Percentiles rank a stretch among this genome's conserved stretches.
phyloP scores from a whole-genome alignment of 768 basidiomycete species.

The Lentinula sp. region DNA sequence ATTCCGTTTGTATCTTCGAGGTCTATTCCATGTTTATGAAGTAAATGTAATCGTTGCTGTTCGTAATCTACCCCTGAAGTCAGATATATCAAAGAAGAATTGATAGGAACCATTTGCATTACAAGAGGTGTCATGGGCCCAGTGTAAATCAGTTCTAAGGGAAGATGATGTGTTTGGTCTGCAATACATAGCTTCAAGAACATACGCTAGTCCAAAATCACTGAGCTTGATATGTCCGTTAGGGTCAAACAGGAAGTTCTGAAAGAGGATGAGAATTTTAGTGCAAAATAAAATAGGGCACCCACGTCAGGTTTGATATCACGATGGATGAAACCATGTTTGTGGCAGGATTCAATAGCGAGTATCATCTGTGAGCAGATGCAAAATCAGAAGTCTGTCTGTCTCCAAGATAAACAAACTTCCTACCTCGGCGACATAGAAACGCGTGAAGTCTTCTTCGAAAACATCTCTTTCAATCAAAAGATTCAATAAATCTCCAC shows the following conservation, averaged over 20 bases:
- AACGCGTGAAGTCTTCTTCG: conserved; percentile 85
- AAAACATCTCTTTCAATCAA: conserved; percentile 90
- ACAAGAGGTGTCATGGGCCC: conserved; percentile 97
- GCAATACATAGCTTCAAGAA: conserved; percentile 17
- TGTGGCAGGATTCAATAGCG: conserved; percentile 89
- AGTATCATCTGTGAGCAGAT: conserved; percentile 73
- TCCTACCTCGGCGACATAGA: conserved; percentile 89
- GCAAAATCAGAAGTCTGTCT: conserved; percentile 2
- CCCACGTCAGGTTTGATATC: conserved; percentile 94
- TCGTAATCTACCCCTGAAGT: conserved; percentile 68
- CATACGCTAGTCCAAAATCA: conserved; percentile 94
- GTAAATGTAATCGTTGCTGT: conserved; percentile 80
- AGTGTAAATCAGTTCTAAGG: conserved; percentile 82
- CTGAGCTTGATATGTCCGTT: conserved; percentile 91
- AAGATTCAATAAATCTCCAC: conserved; percentile 93
- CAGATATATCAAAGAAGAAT: neutral
- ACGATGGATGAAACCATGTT: conserved; percentile 93
- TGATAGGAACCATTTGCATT: conserved; percentile 18
- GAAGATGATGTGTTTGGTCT: conserved; percentile 6
- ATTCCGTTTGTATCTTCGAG: conserved; percentile 71
- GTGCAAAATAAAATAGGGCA: conserved; percentile 14
- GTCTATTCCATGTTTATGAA: conserved; percentile 93
- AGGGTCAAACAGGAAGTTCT: conserved; percentile 96
- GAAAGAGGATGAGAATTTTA: conserved; percentile 12
- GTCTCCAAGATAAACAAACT: conserved; percentile 10